These are phyloP conservation scores for Nicotiana sylvestris DNA, from an alignment of 257 asterid species.

Conservation along the genomic window DNA sequence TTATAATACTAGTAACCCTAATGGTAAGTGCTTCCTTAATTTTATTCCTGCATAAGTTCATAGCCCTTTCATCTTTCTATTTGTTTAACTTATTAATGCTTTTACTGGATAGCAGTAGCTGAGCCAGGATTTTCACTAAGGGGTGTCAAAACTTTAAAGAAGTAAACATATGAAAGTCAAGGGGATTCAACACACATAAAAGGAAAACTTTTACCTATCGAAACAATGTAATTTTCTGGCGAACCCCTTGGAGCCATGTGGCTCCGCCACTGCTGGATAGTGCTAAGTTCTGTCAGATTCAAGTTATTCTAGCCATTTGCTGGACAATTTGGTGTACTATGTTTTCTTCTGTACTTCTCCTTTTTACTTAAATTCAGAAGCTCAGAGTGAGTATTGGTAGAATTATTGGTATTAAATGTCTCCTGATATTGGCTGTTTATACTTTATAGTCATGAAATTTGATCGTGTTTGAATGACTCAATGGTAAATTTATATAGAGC, in stretches of 20 bases:
- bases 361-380: neutral
- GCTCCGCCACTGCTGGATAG: neutral
- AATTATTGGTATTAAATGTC: neutral
- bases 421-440: neutral
- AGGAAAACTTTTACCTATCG: too few relatives aligned
- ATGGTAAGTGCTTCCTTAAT: constrained; percentile 40
- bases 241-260: too few relatives aligned
- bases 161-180: too few relatives aligned
- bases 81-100: neutral
- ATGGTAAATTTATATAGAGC: neutral
- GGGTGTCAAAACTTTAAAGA: too few relatives aligned
- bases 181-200: too few relatives aligned
- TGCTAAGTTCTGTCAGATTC: neutral
- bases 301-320: neutral
- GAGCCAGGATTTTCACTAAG: too few relatives aligned
- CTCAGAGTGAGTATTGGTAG: neutral
- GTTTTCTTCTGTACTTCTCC: neutral
- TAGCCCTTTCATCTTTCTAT: neutral
- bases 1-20: constrained; percentile 40
- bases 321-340: neutral
- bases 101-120: neutral
- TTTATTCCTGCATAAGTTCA: too few relatives aligned
- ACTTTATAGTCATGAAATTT: neutral
- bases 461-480: neutral
- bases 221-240: too few relatives aligned